phyloP scores from a whole-genome alignment of 1,284 basidiomycete genomes.

The Leccinum griseonigrum region DNA sequence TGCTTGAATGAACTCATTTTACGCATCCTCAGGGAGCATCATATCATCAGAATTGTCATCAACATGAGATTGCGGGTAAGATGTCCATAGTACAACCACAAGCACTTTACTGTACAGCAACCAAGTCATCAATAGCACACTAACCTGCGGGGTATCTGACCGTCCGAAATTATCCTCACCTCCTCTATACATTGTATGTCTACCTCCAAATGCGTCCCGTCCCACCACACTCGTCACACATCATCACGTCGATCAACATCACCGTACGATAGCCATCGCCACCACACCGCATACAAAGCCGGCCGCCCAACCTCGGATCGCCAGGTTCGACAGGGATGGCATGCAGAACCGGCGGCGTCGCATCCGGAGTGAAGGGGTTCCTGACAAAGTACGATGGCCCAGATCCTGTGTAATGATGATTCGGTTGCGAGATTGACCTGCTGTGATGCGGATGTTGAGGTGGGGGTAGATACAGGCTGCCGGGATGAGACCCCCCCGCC shows the following conservation, averaged over 20 bases:
- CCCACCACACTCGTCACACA: slow-evolving; percentile 53
- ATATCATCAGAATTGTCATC: not conserved
- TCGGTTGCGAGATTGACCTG: slow-evolving; percentile 21
- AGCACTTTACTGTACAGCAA: not conserved
- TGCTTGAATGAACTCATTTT: slow-evolving; percentile 18
- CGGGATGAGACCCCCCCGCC: slow-evolving; percentile 19
- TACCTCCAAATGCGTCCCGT: slow-evolving; percentile 51
- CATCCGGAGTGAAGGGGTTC: slow-evolving; percentile 14
- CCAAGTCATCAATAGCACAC: slow-evolving; percentile 1
- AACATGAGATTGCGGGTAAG: not conserved
- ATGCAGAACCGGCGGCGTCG: slow-evolving; percentile 40
- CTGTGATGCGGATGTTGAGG: slow-evolving; percentile 14
- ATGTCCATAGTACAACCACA: not conserved
- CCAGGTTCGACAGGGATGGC: slow-evolving; percentile 60
- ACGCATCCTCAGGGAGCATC: slow-evolving; percentile 4
- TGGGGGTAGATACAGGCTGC: slow-evolving; percentile 16
- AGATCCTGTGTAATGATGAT: not conserved
- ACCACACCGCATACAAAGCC: slow-evolving; percentile 60
- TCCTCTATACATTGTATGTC: not conserved
- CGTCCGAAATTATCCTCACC: not conserved
- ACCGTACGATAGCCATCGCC: slow-evolving; percentile 55
- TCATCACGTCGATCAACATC: slow-evolving; percentile 53
- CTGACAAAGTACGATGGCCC: slow-evolving; percentile 21
- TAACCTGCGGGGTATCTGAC: slow-evolving; percentile 8
- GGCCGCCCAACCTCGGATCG: slow-evolving; percentile 69